Evolutionary conservation across 2,329 filamentous ascomycete genomes (phyloP), one percentile per base, ranked within the genome.

Genomic region (Helotiales sp.): DNA sequence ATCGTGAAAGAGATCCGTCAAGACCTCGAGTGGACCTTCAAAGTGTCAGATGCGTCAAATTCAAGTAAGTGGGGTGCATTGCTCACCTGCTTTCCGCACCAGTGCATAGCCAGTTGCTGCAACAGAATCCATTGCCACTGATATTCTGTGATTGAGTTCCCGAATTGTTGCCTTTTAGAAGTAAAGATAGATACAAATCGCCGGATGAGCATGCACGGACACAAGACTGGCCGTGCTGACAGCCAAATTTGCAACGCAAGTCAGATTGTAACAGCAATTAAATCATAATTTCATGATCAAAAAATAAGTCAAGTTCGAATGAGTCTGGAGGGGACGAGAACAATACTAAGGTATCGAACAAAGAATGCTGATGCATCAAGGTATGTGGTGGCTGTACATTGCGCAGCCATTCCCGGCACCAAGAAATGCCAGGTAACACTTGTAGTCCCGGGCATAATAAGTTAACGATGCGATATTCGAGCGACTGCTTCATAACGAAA

Each of bases 1-100:
- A 37, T 70, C 64, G 32, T 70, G 57, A 22, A 62, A 69, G 20
- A 70, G 64, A 20, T 67, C 43, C 20, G 60, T 49, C 30, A 69
- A 57, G 59, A 66, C 63, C 45, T 67, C 64, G 13, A 65, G 43
- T 5, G 60, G 61, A 17, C 58, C 68, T 71, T 17, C 6, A 20
- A n/a, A 37, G 13, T 13, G 22, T 43, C 30, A 32, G 40, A 37
- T 26, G 30, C 24, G 32, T 57, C 15, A 13, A 49, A 26, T 13
- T 59, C 32, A 37, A 28, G 26, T 40, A 20, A 20, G 26, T 45
- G 11, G 26, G 17, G 3, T 28, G 32, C 15, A 49, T 20, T 8
- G 32, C 65, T 43, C 20, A 70, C 63, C 68, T 30, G 68, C 63
- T 58, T 63, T 57, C 6, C 65, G 63, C 26, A 70, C 57, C 10